Percentiles rank a stretch among this genome's conserved stretches.
Evolutionary conservation across 106 monocot genomes (phyloP).

Genomic region (Triglochin maritima): DNA sequence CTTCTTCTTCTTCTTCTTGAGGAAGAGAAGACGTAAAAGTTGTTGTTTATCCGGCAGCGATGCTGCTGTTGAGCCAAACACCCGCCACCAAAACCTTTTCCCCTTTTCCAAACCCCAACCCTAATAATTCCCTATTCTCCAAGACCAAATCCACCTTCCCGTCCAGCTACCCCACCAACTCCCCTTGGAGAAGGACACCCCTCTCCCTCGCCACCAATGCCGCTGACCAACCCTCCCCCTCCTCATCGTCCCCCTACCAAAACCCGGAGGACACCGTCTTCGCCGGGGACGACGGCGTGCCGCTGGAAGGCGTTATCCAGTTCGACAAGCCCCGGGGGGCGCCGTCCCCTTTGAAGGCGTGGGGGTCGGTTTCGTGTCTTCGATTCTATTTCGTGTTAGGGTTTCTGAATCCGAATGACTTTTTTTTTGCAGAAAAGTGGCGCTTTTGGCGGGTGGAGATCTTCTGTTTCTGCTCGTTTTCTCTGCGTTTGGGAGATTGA

Average conservation of each 20-base stretch:
- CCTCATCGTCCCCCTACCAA: slow-evolving; percentile 10
- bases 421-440: slow-evolving; percentile 39
- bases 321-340: slow-evolving; percentile 39
- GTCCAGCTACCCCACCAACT: not conserved
- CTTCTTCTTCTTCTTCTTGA: too few species aligned
- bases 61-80: too few species aligned
- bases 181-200: not conserved
- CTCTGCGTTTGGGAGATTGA: slow-evolving; percentile 77
- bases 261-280: slow-evolving; percentile 18
- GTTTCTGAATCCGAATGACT: too few species aligned
- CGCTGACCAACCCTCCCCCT: slow-evolving; percentile 9
- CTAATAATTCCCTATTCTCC: slow-evolving; percentile 20
- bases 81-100: too few species aligned
- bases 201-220: slow-evolving; percentile 9
- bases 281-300: slow-evolving; percentile 55
- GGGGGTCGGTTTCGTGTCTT: slow-evolving; percentile 1
- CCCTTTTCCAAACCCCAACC: not conserved
- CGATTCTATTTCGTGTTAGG: not conserved
- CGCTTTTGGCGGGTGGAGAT: slow-evolving; percentile 61
- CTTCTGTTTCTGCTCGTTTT: slow-evolving; percentile 59
- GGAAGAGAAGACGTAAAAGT: too few species aligned
- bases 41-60: too few species aligned
- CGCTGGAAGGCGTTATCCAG: slow-evolving; percentile 83
- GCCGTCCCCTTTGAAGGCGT: not conserved
- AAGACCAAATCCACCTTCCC: slow-evolving; percentile 13